phyloP scores from a whole-genome alignment of 2,329 filamentous ascomycete genomes.

The Claviceps sorghi region DNA sequence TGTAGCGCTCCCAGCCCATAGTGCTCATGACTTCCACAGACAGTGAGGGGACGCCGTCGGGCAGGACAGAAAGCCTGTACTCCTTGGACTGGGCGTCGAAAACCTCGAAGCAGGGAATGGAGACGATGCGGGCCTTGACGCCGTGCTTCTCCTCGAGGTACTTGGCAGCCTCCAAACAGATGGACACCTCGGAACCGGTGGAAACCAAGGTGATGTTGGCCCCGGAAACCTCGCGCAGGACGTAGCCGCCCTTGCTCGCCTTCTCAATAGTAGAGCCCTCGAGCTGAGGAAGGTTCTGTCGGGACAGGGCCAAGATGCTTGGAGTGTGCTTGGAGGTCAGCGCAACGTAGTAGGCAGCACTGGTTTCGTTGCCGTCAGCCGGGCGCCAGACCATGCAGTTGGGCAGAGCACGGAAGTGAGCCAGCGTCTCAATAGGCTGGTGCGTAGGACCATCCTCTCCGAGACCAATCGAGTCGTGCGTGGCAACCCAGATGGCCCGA shows the following conservation, averaged over 20 bases:
- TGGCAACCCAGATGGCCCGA: constrained; percentile 89
- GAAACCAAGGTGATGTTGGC: constrained; percentile 82
- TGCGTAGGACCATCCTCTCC: constrained; percentile 97
- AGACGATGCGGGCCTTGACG: constrained; percentile 81
- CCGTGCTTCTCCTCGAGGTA: constrained; percentile 77
- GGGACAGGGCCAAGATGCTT: constrained; percentile 84
- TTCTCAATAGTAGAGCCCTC: constrained; percentile 84
- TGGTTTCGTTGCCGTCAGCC: constrained; percentile 96
- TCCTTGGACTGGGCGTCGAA: constrained; percentile 91
- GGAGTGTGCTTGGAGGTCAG: constrained; percentile 82
- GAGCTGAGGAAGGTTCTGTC: constrained; percentile 96
- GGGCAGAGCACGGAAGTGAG: constrained; percentile 95
- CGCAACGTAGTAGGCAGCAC: constrained; percentile 91
- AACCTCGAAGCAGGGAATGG: constrained; percentile 91
- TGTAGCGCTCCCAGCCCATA: constrained; percentile 97
- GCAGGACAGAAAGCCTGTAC: constrained; percentile 83
- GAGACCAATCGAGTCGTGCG: constrained; percentile 97
- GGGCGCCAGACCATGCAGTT: constrained; percentile 99
- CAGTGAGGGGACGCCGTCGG: constrained; percentile 83
- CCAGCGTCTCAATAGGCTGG: constrained; percentile 96
- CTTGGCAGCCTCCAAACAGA: constrained; percentile 87
- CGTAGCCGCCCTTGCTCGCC: constrained; percentile 90
- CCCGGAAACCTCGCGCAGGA: constrained; percentile 67
- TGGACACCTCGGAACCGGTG: constrained; percentile 89
- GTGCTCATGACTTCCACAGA: constrained; percentile 96